Percentiles rank a stretch among this genome's conserved stretches.
phyloP scores from a whole-genome alignment of 495 filamentous ascomycete genomes.

The Lasiosphaeriaceae sp. region DNA sequence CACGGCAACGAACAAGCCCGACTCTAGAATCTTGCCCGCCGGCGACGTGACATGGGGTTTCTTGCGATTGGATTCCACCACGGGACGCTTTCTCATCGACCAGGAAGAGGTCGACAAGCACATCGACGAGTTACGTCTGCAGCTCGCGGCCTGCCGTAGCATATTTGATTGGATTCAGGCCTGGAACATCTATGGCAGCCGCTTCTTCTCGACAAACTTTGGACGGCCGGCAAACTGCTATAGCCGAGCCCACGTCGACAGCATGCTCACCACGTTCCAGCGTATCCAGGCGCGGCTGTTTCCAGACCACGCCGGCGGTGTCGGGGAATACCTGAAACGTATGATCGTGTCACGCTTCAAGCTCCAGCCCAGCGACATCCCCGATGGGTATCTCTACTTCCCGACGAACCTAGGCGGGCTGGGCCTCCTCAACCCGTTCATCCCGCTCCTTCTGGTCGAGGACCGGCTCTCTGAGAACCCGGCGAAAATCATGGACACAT shows the following conservation, averaged over 20 bases:
- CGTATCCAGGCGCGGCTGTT: constrained; percentile 56
- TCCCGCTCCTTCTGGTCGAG: constrained; percentile 24
- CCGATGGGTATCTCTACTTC: constrained; percentile 62
- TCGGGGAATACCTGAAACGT: constrained; percentile 38
- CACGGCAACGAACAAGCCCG: neutral
- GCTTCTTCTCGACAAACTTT: constrained; percentile 64
- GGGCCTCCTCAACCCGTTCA: constrained; percentile 52
- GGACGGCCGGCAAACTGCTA: constrained; percentile 61
- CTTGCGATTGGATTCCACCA: constrained; percentile 50
- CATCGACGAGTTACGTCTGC: constrained; percentile 53
- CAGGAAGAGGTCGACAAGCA: constrained; percentile 57
- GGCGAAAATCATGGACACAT: constrained; percentile 13
- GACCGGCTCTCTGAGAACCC: constrained; percentile 8
- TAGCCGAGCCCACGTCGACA: constrained; percentile 59
- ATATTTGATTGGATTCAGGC: constrained; percentile 62
- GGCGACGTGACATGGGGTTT: constrained; percentile 64
- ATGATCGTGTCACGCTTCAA: constrained; percentile 52
- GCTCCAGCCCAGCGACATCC: constrained; percentile 42
- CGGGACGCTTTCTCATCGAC: constrained; percentile 58
- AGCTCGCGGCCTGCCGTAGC: constrained; percentile 51
- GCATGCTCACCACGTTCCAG: constrained; percentile 54
- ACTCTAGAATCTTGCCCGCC: constrained; percentile 36
- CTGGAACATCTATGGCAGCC: constrained; percentile 61
- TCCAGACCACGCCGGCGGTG: constrained; percentile 16
- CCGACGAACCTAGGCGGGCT: constrained; percentile 51